phyloP scores from a whole-genome alignment of 768 basidiomycete species.

The Russula brevipes region DNA sequence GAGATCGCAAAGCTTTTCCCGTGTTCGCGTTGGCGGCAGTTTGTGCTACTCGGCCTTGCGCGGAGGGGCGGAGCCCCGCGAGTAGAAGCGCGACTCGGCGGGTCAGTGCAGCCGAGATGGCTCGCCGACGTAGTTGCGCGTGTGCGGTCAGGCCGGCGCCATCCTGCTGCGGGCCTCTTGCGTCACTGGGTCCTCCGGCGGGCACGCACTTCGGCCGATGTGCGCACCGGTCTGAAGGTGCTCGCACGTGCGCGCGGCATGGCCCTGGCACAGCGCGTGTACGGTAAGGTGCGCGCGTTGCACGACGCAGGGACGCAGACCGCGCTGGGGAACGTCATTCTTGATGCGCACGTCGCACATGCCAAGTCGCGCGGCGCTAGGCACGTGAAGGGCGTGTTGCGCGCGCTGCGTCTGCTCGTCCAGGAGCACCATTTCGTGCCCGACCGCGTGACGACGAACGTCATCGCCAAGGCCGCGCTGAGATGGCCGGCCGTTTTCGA shows the following conservation, averaged over 20 bases:
- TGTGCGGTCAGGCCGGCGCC: constrained; percentile 30
- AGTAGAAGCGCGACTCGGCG: constrained; percentile 2
- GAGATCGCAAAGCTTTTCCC: constrained; percentile 26
- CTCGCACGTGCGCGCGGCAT: constrained; percentile 15
- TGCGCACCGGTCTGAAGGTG: constrained; percentile 11
- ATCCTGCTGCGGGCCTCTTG: constrained; percentile 24
- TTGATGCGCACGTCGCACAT: constrained; percentile 40
- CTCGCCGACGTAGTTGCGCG: neutral
- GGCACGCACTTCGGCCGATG: constrained; percentile 2
- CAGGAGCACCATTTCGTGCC: constrained; percentile 46
- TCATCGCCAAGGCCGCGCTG: constrained; percentile 58
- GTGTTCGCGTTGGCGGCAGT: constrained; percentile 32
- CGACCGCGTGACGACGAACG: constrained; percentile 67
- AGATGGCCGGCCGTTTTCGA: constrained; percentile 45
- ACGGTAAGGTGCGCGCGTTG: constrained; percentile 28
- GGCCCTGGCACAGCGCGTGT: constrained; percentile 4
- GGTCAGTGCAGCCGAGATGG: constrained; percentile 5
- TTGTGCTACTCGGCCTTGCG: constrained; percentile 27
- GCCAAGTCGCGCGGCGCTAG: constrained; percentile 38
- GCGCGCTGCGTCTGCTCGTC: constrained; percentile 41
- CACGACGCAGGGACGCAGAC: constrained; percentile 33
- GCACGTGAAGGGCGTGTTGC: constrained; percentile 40
- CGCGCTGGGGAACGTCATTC: constrained; percentile 50
- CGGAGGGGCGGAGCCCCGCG: neutral
- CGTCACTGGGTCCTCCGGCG: constrained; percentile 23